Percentiles rank a stretch among this genome's conserved stretches.
phyloP scores from a whole-genome alignment of 768 basidiomycete genomes.

The Thelephora ganbajun region DNA sequence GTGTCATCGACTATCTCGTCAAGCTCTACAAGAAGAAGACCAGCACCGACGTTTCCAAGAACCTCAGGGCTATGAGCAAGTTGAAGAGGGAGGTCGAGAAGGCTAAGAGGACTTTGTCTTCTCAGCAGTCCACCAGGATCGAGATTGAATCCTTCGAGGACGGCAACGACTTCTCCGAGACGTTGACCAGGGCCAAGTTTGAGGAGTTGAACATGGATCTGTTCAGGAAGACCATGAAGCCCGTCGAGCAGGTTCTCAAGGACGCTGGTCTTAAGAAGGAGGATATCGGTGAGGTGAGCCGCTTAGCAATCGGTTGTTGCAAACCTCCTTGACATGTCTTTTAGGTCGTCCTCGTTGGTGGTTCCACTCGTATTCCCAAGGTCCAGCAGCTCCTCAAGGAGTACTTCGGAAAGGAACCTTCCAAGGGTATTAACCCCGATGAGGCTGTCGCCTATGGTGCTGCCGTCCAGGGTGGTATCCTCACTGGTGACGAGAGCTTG shows the following conservation, averaged over 20 bases:
- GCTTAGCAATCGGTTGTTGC: neutral
- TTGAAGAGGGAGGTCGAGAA: constrained; percentile 61
- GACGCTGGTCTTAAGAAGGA: constrained; percentile 95
- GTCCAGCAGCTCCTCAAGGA: constrained; percentile 95
- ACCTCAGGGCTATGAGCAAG: constrained; percentile 53
- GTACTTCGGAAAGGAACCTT: constrained; percentile 91
- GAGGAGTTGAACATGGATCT: constrained; percentile 95
- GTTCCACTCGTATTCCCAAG: constrained; percentile 97
- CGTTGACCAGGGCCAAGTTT: constrained; percentile 91
- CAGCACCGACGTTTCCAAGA: constrained; percentile 42
- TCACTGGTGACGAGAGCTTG: constrained; percentile 80
- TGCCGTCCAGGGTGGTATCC: constrained; percentile 92
- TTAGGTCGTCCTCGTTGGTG: constrained; percentile 77
- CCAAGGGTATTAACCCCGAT: constrained; percentile 94
- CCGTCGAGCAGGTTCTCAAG: constrained; percentile 94
- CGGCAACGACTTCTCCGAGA: constrained; percentile 91
- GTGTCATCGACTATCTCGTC: constrained; percentile 57
- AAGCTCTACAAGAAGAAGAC: constrained; percentile 57
- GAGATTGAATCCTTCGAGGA: constrained; percentile 92
- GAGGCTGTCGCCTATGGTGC: constrained; percentile 97
- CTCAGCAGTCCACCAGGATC: constrained; percentile 78
- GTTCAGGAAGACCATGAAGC: constrained; percentile 96
- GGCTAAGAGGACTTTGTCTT: constrained; percentile 65
- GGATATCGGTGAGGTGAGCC: constrained; percentile 66
- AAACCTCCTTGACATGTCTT: neutral